Evolutionary conservation across 371 early-diverging fungal genomes (phyloP), one percentile per base, ranked within the genome.

Genomic region (Haplosporangium sp.): DNA sequence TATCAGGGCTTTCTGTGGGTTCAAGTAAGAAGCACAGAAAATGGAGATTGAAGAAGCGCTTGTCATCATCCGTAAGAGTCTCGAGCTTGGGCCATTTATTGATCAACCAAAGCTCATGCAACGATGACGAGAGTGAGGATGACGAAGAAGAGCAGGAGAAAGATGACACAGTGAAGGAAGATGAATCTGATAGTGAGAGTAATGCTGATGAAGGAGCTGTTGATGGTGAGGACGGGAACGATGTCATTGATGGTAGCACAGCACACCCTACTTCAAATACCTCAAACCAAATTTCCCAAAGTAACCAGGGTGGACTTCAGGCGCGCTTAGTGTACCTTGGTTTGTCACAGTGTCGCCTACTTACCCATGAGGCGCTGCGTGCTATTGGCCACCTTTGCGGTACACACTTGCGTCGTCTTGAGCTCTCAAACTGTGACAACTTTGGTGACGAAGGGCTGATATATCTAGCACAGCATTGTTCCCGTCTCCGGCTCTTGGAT

Each of bases 401-500:
- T 39, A 42, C 67, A 0, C 61, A 72, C 8, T 64, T 90, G 1
- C 84, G 85, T 0, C 90, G 87, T 50, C 83, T 90, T 17, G 87
- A 88, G 59, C 70, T 90, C 34, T 81, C 90, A 0, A 85, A 85
- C 20, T 88, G 90, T 61, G 82, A 83, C 2, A 60, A 71, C 11
- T 61, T 90, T 19, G 85, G 85, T 0, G 89, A 90, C 58, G 84
- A 85, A 27, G 90, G 89, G 1, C 82, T 89, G 7, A 61, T 77
- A 17, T 69, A 77, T 59, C 62, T 90, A 27, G 77, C 85, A 4
- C 86, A 86, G 45, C 77, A 86, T 3, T 67, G 88, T 44, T 68
- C 74, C 0, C 74, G 69, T 3, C 75, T 90, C 15, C 70, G 77
- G 0, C 67, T 83, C 63, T 61, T 90, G 19, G 90, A 90, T 68